Evolutionary conservation across 305 asterid genomes (phyloP), one percentile per base, ranked within the genome.

Genomic region (Fraxinus ornus): DNA sequence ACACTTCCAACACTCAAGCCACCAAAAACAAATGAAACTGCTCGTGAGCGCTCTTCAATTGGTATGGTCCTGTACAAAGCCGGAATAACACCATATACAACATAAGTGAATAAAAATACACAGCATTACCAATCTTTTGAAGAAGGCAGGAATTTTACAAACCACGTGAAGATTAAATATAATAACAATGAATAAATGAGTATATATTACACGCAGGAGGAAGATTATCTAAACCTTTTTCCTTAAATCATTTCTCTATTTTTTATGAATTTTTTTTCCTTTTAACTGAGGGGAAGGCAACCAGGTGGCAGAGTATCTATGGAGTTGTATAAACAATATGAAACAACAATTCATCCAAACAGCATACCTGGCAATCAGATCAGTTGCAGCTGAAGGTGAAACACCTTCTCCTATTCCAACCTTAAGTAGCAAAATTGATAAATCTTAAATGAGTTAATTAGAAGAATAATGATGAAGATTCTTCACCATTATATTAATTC

Each of bases 361-460:
- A 36, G 78, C 89, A 75, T 87, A 93, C 99, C 98, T 91, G 86
- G 99, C 99, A 85, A 96, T 96, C 93, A 96, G 82, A 89, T 92
- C 99, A 86, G 98, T 96, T 82, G 99, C 99, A 83, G 99, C 98
- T 80, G 99, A 91, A 44, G 99, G 99, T 35, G 99, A 96, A 84
- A 96, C 98, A 62, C 99, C 99, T 93, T 96, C 99, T 78, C 99
- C 99, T 75, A 96, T 94, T 66, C 99, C 99, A 36, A 96, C 99
- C 99, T 96, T 89, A 71, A 84, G 80, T 83, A 74, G 79, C 36
- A 17, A 30, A 15, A 75, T 28, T 21, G 7, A 82, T 26, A 80
- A 64, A 49, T 68, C 32, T 21, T 7, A 41, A 74, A 81, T 76
- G 44, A 52, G 82, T 78, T 72, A 80, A 80, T 86, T 85, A 75